Base-by-base conservation (phyloP, 2,329 filamentous ascomycete species). In the Aspergillus chevalieri region DNA sequence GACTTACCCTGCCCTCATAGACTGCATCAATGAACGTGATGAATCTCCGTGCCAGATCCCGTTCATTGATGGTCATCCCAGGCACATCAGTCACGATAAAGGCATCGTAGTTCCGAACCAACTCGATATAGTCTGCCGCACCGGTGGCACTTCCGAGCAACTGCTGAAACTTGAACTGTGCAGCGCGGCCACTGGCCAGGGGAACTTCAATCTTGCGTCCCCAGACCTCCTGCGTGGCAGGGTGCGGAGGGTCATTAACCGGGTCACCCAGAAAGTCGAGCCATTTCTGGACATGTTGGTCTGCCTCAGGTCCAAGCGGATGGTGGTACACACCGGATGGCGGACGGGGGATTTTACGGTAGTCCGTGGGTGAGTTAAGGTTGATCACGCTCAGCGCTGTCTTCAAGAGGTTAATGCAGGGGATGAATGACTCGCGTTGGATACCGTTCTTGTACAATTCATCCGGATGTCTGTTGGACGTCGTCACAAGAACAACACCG, bases 371-470 rank as follows among this genome's bases (percentile, higher is more conserved):
- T 2, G 90, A 95, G 74, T 98, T 88, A 51, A 98, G 84, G 70
- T 96, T 96, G 61, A 98, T 87, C 44, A 97, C 89, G 47, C 87
- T 84, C 7, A 98, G 80, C 2, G 85, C 83, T 36, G 78, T 81
- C 68, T 96, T 92, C 42, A 98, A 83, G 3, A 98, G 84, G 55
- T 91, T 86, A 65, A 98, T 98, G 57, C 92, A 95, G 0, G 93
- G 93, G 46, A 98, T 81, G 67, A 98, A 98, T 6, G 89, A 95
- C 59, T 95, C 86, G 51, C 93, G 85, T 73, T 98, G 93, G 56
- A 98, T 92, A 49, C 93, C 93, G 67, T 98, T 98, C 71, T 93
- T 95, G 78, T 98, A 98, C 6, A 98, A 80, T 52, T 98, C 92
- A 62, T 94, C 85, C 0, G 93, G 93, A 60, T 96, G 91, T n/a